Base-by-base conservation (phyloP, 768 basidiomycete genomes). In the Pulveroboletus sp. region DNA sequence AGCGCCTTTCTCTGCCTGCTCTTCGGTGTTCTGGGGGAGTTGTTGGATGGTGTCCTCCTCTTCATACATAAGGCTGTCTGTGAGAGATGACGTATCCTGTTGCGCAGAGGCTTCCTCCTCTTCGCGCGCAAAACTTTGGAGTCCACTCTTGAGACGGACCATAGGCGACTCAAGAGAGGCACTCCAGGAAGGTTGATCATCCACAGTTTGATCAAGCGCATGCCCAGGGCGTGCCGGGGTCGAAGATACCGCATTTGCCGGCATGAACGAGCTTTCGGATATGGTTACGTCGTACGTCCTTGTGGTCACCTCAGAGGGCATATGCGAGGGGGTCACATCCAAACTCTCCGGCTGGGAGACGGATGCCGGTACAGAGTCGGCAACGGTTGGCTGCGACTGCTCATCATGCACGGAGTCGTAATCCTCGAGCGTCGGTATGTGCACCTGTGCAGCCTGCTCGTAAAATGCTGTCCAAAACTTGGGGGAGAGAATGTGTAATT, bases 391-490 rank as follows among this genome's bases (percentile, higher is more conserved):
- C 49, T 76, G 69, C 1, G 76, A 75, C 6, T 73, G 69, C 17
- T 74, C 70, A 37, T 81, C 83, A 41, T 79, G 74, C 37, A 74
- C 71, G 7, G 73, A 77, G n/a, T 78, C 80, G 51, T 81, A 76
- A 49, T 89, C 84, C 13, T 83, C 89, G 31, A 76, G 82, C 1
- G 81, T 82, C 5, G 86, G 84, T 39, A 93, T 86, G 36, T 84
- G 82, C 27, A 93, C 86, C 58, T 91, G 85, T 4, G 95, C 94
- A 8, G 93, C 92, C 51, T 88, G 82, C 62, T 97, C 93, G 63
- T 93, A 97, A 75, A 99, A 98, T 0, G 89, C 86, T 5, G 85
- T 86, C 94, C 95, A 98, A 66, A 97, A 97, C 94, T 46, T 95
- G 59, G 33, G 18, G 13, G 8, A 36, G n/a, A n/a, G 8, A 36